These are phyloP conservation scores for Pythium dissotocum DNA, from an alignment of 352 stramenopile genomes.

Conservation along the genomic window DNA sequence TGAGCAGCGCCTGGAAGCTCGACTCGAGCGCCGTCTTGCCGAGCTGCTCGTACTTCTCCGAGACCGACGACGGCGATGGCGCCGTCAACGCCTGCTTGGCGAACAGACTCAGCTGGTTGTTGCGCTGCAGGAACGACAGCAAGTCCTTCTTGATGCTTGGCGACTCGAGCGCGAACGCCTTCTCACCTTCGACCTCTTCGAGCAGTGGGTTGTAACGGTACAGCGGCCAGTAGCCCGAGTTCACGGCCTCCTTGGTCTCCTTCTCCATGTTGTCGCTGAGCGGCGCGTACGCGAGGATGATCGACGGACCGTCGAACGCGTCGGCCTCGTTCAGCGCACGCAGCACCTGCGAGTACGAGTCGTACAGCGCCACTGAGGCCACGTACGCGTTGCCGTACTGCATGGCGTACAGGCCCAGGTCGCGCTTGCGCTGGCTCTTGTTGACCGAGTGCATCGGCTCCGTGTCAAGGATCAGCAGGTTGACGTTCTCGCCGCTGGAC, in stretches of 20 bases:
- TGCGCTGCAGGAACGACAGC: slow-evolving; percentile 85
- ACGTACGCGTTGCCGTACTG: slow-evolving; percentile 94
- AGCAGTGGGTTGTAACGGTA: slow-evolving; percentile 91
- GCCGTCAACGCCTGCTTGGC: slow-evolving; percentile 70
- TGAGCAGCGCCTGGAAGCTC: slow-evolving; percentile 77
- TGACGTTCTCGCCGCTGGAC: slow-evolving; percentile 72
- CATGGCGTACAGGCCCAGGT: slow-evolving; percentile 92
- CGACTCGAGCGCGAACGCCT: slow-evolving; percentile 89
- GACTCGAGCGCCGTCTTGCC: slow-evolving; percentile 82
- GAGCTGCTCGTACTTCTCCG: slow-evolving; percentile 75
- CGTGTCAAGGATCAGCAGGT: slow-evolving; percentile 77
- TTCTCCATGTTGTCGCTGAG: slow-evolving; percentile 85
- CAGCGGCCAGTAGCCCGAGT: slow-evolving; percentile 90
- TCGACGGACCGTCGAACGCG: slow-evolving; percentile 87
- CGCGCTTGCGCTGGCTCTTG: slow-evolving; percentile 87
- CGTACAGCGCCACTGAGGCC: slow-evolving; percentile 89
- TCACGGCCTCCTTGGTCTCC: slow-evolving; percentile 87
- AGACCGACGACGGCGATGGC: slow-evolving; percentile 40
- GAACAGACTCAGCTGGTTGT: slow-evolving; percentile 90
- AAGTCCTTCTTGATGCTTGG: slow-evolving; percentile 92
- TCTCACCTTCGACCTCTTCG: slow-evolving; percentile 78
- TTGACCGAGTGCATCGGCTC: slow-evolving; percentile 64
- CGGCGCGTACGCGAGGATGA: slow-evolving; percentile 90
- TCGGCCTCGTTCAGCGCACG: slow-evolving; percentile 91
- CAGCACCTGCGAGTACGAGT: slow-evolving; percentile 86